These are phyloP conservation scores for Trichoderma harzianum DNA, from an alignment of 2,329 filamentous ascomycete species.

Conservation along the genomic window DNA sequence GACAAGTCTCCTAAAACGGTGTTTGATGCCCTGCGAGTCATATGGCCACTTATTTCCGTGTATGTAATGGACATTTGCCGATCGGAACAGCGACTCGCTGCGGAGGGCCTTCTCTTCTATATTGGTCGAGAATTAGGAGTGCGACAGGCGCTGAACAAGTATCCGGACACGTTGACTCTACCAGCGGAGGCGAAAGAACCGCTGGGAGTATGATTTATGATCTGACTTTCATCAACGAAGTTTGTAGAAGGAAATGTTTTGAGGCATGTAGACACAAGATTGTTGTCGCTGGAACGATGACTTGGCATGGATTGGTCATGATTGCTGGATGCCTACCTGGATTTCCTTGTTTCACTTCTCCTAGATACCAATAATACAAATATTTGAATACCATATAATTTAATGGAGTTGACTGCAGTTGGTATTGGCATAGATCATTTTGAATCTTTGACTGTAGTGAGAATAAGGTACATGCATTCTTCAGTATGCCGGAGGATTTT, in stretches of 20 bases:
- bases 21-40: slow-evolving; percentile 37
- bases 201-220: background rate
- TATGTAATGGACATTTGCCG: slow-evolving; percentile 30
- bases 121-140: slow-evolving; percentile 38
- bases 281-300: background rate
- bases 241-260: background rate
- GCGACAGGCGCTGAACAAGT: slow-evolving; percentile 33
- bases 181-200: slow-evolving; percentile 30
- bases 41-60: slow-evolving; percentile 38
- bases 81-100: slow-evolving; percentile 28
- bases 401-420: background rate
- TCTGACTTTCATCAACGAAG: background rate
- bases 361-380: background rate
- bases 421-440: no score
- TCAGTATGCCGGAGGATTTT: background rate
- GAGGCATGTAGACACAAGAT: background rate
- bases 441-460: background rate
- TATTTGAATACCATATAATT: background rate
- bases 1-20: slow-evolving; percentile 32
- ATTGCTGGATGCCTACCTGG: background rate
- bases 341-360: background rate
- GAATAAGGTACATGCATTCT: background rate
- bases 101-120: slow-evolving; percentile 28
- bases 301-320: background rate
- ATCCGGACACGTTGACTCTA: slow-evolving; percentile 21